Conservation (phyloP, 1,284 basidiomycete genomes). For the Ustilago cynodontis region DNA sequence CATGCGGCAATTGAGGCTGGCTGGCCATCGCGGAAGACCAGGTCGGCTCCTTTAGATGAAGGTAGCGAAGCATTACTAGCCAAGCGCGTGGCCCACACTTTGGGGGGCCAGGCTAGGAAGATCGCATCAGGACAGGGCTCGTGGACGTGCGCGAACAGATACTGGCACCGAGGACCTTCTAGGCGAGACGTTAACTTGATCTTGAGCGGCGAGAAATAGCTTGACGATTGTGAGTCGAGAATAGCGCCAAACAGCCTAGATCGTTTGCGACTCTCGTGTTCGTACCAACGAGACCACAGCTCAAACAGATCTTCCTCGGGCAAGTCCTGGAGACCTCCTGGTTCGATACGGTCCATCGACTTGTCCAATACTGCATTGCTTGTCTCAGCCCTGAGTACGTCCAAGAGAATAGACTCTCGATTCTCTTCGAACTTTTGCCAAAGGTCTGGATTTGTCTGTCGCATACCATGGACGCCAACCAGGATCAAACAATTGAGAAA, state of each 20-base stretch:
- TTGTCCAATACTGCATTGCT: conserved; percentile 4
- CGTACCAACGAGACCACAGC: conserved; percentile 36
- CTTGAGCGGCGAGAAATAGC: conserved; percentile 38
- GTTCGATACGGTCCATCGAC: conserved; percentile 28
- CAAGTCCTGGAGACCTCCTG: conserved; percentile 5
- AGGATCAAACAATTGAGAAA: conserved; percentile 41
- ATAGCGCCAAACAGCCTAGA: conserved; percentile 35
- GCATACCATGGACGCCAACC: conserved; percentile 24
- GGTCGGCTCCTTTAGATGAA: conserved; percentile 19
- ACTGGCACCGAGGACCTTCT: conserved; percentile 41
- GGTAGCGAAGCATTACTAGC: conserved; percentile 25
- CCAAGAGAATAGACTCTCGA: conserved; percentile 32
- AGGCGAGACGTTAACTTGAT: conserved; percentile 20
- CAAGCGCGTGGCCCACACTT: conserved; percentile 28
- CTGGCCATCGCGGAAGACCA: conserved; percentile 20
- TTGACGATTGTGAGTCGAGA: conserved; percentile 37
- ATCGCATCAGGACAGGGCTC: conserved; percentile 42
- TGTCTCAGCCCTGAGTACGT: conserved; percentile 29
- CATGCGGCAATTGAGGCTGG: conserved; percentile 26
- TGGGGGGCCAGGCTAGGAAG: conserved; percentile 42
- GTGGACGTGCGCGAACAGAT: conserved; percentile 35
- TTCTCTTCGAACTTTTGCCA: conserved; percentile 30
- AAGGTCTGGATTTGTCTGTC: conserved; percentile 32
- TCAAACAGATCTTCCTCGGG: conserved; percentile 21
- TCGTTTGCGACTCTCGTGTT: conserved; percentile 40